Conservation (phyloP, 768 basidiomycete genomes). For the Russula foetens region DNA sequence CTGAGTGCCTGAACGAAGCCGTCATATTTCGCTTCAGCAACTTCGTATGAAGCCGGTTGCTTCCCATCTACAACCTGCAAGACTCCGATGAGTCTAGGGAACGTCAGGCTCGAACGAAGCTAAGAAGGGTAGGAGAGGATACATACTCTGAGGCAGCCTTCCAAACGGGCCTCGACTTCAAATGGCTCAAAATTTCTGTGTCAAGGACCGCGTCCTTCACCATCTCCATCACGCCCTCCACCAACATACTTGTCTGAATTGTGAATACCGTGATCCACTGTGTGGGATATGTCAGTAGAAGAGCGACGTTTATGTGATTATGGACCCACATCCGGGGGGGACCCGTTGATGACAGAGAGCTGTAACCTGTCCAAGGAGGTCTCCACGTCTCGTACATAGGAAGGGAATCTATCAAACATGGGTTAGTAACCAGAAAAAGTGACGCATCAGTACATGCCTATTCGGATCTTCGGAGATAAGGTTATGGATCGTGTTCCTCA, state of each 20-base stretch:
- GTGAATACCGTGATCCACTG: slow-evolving; percentile 9
- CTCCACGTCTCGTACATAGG: neutral
- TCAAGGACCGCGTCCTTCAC: neutral
- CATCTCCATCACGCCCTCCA: slow-evolving; percentile 11
- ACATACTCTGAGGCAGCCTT: neutral
- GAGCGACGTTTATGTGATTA: neutral
- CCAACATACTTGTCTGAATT: slow-evolving; percentile 11
- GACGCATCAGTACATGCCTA: neutral
- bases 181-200: neutral
- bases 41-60: neutral
- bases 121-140: neutral
- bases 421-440: neutral
- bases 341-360: neutral
- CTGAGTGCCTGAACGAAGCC: neutral
- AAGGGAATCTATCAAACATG: neutral
- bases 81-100: neutral
- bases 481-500: neutral
- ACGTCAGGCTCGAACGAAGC: neutral
- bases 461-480: neutral
- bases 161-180: slow-evolving; percentile 14
- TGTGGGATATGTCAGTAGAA: neutral
- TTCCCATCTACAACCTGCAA: neutral
- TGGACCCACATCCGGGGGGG: neutral
- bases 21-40: neutral
- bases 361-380: neutral